These are phyloP conservation scores for Fomitopsis betulina DNA, from an alignment of 1,284 basidiomycete genomes.

Conservation along the genomic window DNA sequence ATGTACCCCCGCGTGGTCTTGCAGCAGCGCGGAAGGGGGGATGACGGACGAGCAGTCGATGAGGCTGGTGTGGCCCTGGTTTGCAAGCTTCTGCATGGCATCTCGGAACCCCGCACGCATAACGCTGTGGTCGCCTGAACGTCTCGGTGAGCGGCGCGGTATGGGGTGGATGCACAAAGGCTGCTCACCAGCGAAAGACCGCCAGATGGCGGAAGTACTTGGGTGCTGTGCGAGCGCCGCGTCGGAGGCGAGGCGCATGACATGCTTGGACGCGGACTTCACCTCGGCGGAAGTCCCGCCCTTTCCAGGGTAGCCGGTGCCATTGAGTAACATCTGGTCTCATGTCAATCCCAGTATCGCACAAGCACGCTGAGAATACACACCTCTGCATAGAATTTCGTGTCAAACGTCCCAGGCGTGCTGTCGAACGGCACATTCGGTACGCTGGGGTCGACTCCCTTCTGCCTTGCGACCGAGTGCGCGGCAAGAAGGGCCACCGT, in stretches of 20 bases:
- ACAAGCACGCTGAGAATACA: neutral
- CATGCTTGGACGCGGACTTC: constrained; percentile 7
- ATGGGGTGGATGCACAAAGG: neutral
- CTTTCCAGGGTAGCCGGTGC: constrained; percentile 13
- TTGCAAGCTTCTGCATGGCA: constrained; percentile 10
- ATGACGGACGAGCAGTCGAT: constrained; percentile 10
- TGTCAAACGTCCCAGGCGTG: constrained; percentile 13
- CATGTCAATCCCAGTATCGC: neutral
- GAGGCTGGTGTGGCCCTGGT: constrained; percentile 6
- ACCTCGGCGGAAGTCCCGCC: constrained; percentile 10
- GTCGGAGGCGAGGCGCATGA: constrained; percentile 16
- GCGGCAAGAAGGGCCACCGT: constrained; percentile 15
- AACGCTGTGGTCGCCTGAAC: neutral
- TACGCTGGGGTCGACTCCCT: constrained; percentile 11
- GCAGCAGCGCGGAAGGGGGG: neutral
- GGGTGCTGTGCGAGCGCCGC: constrained; percentile 15
- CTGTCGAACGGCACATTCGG: constrained; percentile 10
- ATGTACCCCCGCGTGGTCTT: neutral
- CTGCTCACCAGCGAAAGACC: constrained; percentile 12
- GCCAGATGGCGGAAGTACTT: constrained; percentile 13
- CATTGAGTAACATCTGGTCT: constrained; percentile 11
- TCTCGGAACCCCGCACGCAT: constrained; percentile 2
- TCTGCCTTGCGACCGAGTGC: constrained; percentile 15
- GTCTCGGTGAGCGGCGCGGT: neutral
- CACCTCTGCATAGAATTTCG: constrained; percentile 18